Evolutionary conservation across 2,329 filamentous ascomycete genomes (phyloP).

Genomic region (Camillea tinctor): DNA sequence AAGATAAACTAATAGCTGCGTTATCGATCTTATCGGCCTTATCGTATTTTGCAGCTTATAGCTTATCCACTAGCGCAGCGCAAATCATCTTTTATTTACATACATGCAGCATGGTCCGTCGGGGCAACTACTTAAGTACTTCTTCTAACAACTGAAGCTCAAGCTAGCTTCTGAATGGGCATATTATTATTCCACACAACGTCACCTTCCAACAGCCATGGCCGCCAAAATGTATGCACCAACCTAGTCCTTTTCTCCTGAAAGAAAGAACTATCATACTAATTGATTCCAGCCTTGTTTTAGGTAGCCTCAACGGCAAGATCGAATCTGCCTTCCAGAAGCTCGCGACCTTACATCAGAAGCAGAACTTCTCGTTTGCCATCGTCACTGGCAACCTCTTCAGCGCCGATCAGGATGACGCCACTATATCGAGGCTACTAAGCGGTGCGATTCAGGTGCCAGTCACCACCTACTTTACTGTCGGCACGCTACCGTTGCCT

Average conservation of each 20-base stretch:
- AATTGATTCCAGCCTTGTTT: conserved; percentile 61
- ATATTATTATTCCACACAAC: not conserved
- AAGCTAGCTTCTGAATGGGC: conserved; percentile 4
- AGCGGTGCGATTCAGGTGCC: conserved; percentile 71
- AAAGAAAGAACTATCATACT: not conserved
- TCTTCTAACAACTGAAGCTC: conserved; percentile 3
- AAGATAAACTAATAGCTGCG: conserved; percentile 5
- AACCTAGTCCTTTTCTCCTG: not conserved
- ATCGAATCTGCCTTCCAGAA: conserved; percentile 76
- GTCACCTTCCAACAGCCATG: conserved; percentile 34
- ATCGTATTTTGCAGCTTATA: conserved; percentile 1
- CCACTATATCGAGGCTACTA: conserved; percentile 62
- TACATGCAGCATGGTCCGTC: too few relatives aligned
- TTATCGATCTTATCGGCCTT: conserved; percentile 1
- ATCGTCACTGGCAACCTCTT: conserved; percentile 86
- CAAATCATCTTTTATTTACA: not conserved
- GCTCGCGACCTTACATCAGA: conserved; percentile 74
- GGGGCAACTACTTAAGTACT: not conserved
- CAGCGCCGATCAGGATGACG: conserved; percentile 56
- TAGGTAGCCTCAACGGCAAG: conserved; percentile 80
- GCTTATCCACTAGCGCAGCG: too few relatives aligned
- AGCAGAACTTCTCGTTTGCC: conserved; percentile 85
- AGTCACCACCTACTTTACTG: conserved; percentile 86
- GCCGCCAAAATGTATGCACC: conserved; percentile 48
- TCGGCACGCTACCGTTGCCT: conserved; percentile 74